Evolutionary conservation across 805 yeast genomes (phyloP).

Genomic region (Ogataea philodendri): DNA sequence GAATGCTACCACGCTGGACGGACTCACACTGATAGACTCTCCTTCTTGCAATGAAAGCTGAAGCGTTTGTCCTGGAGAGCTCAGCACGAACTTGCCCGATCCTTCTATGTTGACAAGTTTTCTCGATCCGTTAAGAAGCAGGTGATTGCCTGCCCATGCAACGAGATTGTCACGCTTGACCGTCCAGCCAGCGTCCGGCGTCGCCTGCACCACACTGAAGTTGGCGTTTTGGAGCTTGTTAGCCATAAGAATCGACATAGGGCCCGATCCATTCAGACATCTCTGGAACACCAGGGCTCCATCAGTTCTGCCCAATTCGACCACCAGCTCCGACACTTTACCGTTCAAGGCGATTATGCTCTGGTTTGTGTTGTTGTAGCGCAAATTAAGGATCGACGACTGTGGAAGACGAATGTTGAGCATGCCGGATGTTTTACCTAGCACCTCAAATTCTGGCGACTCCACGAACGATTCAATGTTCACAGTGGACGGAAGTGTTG

Average conservation of each 20-base stretch:
- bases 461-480: slow-evolving; percentile 47
- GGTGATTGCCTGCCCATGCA: slow-evolving; percentile 47
- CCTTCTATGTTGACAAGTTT: slow-evolving; percentile 30
- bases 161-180: slow-evolving; percentile 38
- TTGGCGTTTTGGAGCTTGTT: slow-evolving; percentile 35
- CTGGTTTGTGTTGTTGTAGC: slow-evolving; percentile 38
- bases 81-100: slow-evolving; percentile 40
- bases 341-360: slow-evolving; percentile 47
- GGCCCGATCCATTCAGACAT: slow-evolving; percentile 30
- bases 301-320: slow-evolving; percentile 28
- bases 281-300: slow-evolving; percentile 33
- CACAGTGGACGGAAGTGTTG: slow-evolving; percentile 41
- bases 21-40: slow-evolving; percentile 40
- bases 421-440: slow-evolving; percentile 40
- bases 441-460: slow-evolving; percentile 40
- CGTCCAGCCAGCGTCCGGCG: slow-evolving; percentile 34
- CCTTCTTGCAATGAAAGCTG: slow-evolving; percentile 35
- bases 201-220: slow-evolving; percentile 36
- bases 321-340: slow-evolving; percentile 31
- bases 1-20: slow-evolving; percentile 41
- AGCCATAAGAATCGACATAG: slow-evolving; percentile 37
- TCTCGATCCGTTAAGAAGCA: slow-evolving; percentile 19
- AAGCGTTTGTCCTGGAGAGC: slow-evolving; percentile 40
- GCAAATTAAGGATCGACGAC: slow-evolving; percentile 36
- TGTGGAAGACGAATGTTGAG: slow-evolving; percentile 45